A percentile compares a stretch with the other conserved stretches of the same genome.
These are phyloP conservation scores for Cercophora scortea DNA, from an alignment of 495 filamentous ascomycete genomes.

Conservation along the genomic window DNA sequence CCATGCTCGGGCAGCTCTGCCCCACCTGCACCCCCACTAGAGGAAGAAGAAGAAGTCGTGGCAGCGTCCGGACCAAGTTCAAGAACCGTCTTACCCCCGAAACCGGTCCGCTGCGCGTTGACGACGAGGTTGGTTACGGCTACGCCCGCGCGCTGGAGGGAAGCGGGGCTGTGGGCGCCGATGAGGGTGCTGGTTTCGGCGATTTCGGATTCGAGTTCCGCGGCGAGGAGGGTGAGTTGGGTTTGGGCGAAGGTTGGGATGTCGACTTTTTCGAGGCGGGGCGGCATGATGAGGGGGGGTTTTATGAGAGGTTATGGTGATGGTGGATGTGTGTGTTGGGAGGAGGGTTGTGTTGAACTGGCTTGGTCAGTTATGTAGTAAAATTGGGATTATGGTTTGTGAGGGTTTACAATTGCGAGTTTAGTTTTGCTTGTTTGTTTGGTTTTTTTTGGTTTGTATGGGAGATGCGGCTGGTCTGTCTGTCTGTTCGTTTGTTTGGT, in stretches of 20 bases:
- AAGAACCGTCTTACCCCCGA: slow-evolving; percentile 80
- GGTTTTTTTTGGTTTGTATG: no score
- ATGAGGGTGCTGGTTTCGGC: slow-evolving; percentile 64
- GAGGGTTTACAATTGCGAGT: no score
- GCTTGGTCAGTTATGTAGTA: neutral
- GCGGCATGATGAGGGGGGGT: slow-evolving; percentile 25
- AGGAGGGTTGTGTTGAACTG: no score
- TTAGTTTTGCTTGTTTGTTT: no score
- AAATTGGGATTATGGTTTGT: no score
- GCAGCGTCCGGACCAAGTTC: slow-evolving; percentile 73
- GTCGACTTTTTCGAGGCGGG: slow-evolving; percentile 35
- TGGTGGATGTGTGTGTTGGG: no score
- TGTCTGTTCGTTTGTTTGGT: neutral
- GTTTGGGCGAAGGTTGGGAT: slow-evolving; percentile 68
- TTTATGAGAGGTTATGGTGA: no score
- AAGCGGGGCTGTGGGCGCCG: slow-evolving; percentile 58
- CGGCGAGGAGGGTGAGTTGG: slow-evolving; percentile 69
- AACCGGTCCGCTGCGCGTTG: slow-evolving; percentile 75
- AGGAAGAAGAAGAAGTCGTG: slow-evolving; percentile 25
- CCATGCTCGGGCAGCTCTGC: slow-evolving; percentile 68
- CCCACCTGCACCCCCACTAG: no score
- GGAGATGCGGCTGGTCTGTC: neutral
- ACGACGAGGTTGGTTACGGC: slow-evolving; percentile 75
- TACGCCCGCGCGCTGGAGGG: slow-evolving; percentile 77
- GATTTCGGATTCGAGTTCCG: slow-evolving; percentile 75